Evolutionary conservation across 805 yeast species (phyloP), one percentile per base, ranked within the genome.

Genomic region (Candida dajiaensis): DNA sequence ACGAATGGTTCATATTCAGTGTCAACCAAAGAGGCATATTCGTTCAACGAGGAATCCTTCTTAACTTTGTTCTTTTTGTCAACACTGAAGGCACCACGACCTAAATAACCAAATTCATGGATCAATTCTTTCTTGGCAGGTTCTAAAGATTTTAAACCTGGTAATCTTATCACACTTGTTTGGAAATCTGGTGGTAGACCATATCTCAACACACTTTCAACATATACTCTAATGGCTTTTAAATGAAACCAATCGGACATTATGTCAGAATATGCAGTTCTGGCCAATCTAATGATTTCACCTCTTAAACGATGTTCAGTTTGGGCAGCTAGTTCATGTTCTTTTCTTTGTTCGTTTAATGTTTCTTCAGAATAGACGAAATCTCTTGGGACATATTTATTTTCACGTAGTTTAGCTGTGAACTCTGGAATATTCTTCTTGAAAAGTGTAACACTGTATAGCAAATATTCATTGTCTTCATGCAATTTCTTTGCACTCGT

Each of bases 1-100:
- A 92, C 99, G 69, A 94, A 94, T 44, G 98, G 98, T 69, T 92
- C 96, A 65, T 92, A 92, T 48, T 92, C 97, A 25, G 92, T 81
- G 67, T 94, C 99, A 42, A 89, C 97, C 58, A 94, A 70, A 2
- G 95, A 80, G 11, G 97, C 92, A 65, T 87, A 94, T 65, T 92
- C 98, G 55, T 83, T 79, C 58, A 92, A 74, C 40, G 79, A 81
- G 31, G 66, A 57, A 62, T 83, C 88, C 57, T 83, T 80, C 52
- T 78, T 73, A 41, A 82, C 70, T 54, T 75, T 78, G 42, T 90
- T 90, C 57, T 76, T 73, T 55, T 77, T 78, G 62, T 85, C 89
- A 48, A 73, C 73, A 29, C 76, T 70, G 59, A 87, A 86, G 0
- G 96, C 96, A 58, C 83, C 86, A 26, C 98, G 98, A 31, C 95